Evolutionary conservation across 495 filamentous ascomycete species (phyloP).

Genomic region (Ramalina peruviana): DNA sequence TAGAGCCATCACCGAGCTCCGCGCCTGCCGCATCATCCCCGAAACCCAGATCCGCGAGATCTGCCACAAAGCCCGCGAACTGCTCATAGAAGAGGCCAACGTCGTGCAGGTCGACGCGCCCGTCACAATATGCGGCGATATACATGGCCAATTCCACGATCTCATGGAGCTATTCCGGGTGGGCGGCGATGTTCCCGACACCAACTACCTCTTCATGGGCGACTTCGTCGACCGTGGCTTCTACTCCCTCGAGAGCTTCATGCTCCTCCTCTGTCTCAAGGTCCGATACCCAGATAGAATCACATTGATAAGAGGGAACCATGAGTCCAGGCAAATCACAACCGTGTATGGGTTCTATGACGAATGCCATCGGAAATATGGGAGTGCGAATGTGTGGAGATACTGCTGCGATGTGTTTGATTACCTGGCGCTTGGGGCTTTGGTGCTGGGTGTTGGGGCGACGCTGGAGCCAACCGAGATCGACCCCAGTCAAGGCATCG

Average conservation of each 20-base stretch:
- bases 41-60: conserved; percentile 89
- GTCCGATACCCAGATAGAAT: conserved; percentile 96
- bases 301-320: conserved; percentile 91
- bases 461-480: conserved; percentile 43
- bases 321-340: conserved; percentile 95
- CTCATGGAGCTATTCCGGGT: conserved; percentile 97
- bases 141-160: conserved; percentile 97
- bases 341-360: conserved; percentile 99
- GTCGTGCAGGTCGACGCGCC: conserved; percentile 92
- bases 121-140: conserved; percentile 97
- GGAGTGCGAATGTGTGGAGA: conserved; percentile 92
- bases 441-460: conserved; percentile 79
- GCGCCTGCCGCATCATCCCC: conserved; percentile 91
- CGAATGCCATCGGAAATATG: conserved; percentile 94
- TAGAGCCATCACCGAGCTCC: conserved; percentile 86
- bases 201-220: conserved; percentile 98
- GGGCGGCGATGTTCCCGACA: conserved; percentile 89
- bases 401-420: conserved; percentile 99
- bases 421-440: conserved; percentile 87
- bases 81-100: conserved; percentile 95
- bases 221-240: conserved; percentile 98
- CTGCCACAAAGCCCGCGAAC: conserved; percentile 93
- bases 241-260: conserved; percentile 93
- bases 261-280: conserved; percentile 88
- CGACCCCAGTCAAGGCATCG: conserved; percentile 30